Evolutionary conservation across 129 eudicot genomes (phyloP).

Genomic region (Arctium minus): DNA sequence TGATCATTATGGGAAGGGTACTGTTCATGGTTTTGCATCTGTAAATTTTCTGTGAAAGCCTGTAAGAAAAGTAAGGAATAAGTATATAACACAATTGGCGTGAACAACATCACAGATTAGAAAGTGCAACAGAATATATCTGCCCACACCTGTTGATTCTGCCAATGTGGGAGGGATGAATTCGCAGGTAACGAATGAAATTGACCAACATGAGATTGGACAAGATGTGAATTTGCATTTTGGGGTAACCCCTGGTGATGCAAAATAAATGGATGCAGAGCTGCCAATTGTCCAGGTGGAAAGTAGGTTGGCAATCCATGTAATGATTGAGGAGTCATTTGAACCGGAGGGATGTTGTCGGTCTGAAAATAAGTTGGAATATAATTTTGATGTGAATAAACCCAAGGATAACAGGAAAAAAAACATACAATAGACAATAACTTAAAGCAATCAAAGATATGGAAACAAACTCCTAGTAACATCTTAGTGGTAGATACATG

Average conservation of each 20-base stretch:
- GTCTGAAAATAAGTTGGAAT: constrained; percentile 34
- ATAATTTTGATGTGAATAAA: not conserved
- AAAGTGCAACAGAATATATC: not conserved
- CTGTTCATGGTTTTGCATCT: constrained; percentile 46
- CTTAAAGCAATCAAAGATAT: too few relatives aligned
- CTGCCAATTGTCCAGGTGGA: constrained; percentile 75
- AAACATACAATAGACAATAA: not conserved
- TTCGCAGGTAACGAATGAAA: constrained; percentile 55
- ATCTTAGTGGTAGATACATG: not conserved
- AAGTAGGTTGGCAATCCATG: constrained; percentile 82
- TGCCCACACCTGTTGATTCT: constrained; percentile 67
- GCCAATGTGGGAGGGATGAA: constrained; percentile 72
- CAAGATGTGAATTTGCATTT: constrained; percentile 63
- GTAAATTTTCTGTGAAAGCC: constrained; percentile 59
- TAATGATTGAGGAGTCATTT: constrained; percentile 60
- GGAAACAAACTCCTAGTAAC: not conserved
- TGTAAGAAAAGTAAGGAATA: constrained; percentile 12
- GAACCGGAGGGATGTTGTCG: constrained; percentile 53
- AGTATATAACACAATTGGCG: constrained; percentile 1
- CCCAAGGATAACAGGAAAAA: not conserved
- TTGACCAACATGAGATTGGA: constrained; percentile 64
- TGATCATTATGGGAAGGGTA: constrained; percentile 54
- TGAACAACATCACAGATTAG: not conserved
- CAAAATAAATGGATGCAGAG: constrained; percentile 86
- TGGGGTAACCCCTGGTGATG: constrained; percentile 76